Evolutionary conservation across 495 filamentous ascomycete genomes (phyloP).

Genomic region (Penicillium verhagenii): DNA sequence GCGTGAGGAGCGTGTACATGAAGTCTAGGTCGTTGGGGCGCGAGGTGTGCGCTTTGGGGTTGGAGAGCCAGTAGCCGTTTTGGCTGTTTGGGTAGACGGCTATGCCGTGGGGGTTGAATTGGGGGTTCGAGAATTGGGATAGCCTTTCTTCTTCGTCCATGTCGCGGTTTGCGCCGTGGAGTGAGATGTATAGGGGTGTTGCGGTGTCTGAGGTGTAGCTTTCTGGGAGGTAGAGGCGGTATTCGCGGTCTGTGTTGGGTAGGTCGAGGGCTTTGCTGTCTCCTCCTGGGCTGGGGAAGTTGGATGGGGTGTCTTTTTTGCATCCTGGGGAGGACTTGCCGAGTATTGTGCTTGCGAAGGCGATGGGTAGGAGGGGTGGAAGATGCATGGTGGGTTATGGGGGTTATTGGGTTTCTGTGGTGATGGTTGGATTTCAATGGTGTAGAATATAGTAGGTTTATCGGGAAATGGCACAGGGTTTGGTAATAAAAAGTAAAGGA

Average conservation of each 20-base stretch:
- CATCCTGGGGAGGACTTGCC: no score
- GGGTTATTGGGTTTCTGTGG: no score
- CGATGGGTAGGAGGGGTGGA: no score
- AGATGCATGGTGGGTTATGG: no score
- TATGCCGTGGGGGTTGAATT: conserved; percentile 46
- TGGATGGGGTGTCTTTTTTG: no score
- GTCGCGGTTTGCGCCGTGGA: conserved; percentile 39
- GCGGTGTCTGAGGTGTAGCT: conserved; percentile 34
- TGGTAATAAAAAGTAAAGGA: no score
- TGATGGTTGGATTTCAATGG: no score
- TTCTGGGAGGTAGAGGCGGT: conserved; percentile 37
- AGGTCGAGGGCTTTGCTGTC: conserved; percentile 17
- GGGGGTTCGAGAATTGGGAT: conserved; percentile 40
- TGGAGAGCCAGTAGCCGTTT: conserved; percentile 38
- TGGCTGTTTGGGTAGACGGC: conserved; percentile 50
- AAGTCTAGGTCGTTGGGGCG: conserved; percentile 45
- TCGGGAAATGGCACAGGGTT: no score
- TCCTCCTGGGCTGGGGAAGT: conserved; percentile 19
- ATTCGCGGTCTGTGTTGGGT: conserved; percentile 28
- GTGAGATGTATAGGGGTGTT: conserved; percentile 46
- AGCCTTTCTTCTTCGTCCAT: conserved; percentile 36
- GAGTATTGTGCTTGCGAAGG: no score
- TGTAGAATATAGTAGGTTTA: no score
- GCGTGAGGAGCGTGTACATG: conserved; percentile 46
- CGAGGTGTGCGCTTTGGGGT: conserved; percentile 22